A percentile compares a stretch with the other conserved stretches of the same genome.
Conservation (phyloP, 148 eudicot genomes). For the Rhododendron griersonianum region DNA sequence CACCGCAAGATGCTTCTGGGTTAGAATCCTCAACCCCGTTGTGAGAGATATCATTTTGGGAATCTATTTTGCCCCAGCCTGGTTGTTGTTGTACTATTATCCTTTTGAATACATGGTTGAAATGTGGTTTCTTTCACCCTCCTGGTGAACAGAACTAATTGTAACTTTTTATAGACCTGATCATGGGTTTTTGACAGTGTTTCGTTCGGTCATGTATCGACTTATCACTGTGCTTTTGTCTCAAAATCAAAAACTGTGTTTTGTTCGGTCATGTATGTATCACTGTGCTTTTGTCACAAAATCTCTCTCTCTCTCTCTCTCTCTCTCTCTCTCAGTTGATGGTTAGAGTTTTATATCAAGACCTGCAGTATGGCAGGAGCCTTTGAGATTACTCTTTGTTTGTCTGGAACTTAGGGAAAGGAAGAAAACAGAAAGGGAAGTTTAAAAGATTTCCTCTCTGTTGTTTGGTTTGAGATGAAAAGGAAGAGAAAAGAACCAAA, state of each 20-base stretch:
- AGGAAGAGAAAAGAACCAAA: no score
- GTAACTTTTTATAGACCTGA: not conserved
- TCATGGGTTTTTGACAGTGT: slow-evolving; percentile 2
- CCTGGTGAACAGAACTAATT: slow-evolving; percentile 3
- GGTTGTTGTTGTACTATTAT: not conserved
- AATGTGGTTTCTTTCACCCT: slow-evolving; percentile 6
- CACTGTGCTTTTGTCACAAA: not conserved
- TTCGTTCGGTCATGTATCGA: not conserved
- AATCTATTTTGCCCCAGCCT: not conserved
- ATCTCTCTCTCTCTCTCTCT: slow-evolving; percentile 2
- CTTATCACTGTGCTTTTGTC: not conserved
- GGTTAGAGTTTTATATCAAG: not conserved
- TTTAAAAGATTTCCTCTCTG: no score
- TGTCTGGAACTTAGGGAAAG: no score
- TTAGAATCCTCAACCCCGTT: not conserved
- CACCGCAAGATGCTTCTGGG: slow-evolving; percentile 10
- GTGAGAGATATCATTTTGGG: slow-evolving; percentile 6
- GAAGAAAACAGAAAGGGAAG: no score
- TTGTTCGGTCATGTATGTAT: not conserved
- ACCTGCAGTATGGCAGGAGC: not conserved
- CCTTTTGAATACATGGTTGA: not conserved
- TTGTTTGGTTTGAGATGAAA: no score
- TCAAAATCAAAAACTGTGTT: not conserved
- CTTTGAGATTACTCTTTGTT: not conserved
- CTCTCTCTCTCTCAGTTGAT: not conserved